Conservation (phyloP, 108 stramenopile species). For the Cyclotella cryptica region DNA sequence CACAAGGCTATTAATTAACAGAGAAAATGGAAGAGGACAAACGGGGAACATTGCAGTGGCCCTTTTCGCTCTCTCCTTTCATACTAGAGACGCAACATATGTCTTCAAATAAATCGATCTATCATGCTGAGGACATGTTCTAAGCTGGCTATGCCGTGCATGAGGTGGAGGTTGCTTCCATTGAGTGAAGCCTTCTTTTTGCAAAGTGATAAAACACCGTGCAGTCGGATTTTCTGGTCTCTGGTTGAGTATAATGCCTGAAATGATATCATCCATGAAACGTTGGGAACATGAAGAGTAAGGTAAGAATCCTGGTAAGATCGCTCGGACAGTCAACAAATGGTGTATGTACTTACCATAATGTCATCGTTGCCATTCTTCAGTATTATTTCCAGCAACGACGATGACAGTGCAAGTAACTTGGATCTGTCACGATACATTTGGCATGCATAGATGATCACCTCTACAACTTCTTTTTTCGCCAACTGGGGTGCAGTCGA, state of each 20-base stretch:
- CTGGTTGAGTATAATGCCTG: conserved; percentile 21
- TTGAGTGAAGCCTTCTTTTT: conserved; percentile 17
- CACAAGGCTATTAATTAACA: too few relatives aligned
- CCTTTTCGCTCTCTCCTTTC: too few relatives aligned
- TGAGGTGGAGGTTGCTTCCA: neutral
- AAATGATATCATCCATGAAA: neutral
- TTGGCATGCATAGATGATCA: conserved; percentile 84
- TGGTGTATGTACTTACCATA: conserved; percentile 5
- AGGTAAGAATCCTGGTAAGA: neutral
- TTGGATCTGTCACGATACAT: conserved; percentile 85
- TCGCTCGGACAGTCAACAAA: neutral
- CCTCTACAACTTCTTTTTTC: conserved; percentile 53
- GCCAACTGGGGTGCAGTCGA: conserved; percentile 55
- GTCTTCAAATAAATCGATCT: neutral
- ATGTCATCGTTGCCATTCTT: neutral
- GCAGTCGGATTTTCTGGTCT: conserved; percentile 32
- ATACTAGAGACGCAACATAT: too few relatives aligned
- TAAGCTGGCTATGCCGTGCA: conserved; percentile 26
- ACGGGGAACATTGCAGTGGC: too few relatives aligned
- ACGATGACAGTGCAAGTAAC: conserved; percentile 31
- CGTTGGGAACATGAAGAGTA: neutral
- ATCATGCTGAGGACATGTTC: conserved; percentile 24
- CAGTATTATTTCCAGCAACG: conserved; percentile 30
- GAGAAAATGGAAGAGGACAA: too few relatives aligned
- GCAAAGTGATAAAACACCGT: conserved; percentile 23